Base-by-base conservation (phyloP, 2,329 filamentous ascomycete genomes). In the Ophiosphaerella korrae region DNA sequence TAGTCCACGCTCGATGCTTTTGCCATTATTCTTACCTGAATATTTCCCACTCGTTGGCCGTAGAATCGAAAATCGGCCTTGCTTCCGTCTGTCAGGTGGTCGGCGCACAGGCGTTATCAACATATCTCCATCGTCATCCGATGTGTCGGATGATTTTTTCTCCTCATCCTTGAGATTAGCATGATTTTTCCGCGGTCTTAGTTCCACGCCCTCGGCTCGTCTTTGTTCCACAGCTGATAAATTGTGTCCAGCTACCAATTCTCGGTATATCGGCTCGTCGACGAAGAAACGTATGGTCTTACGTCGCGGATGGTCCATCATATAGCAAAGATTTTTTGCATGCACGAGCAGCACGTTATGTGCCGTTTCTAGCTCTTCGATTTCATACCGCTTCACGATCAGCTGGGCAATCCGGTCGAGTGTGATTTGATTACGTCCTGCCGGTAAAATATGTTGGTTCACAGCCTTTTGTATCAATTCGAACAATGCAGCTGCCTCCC, bases 401-500 rank as follows among this genome's bases (percentile, higher is more conserved):
- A 73, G 52, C 38, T 67, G 64, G 5, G 72, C 70, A 13, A 74
- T 58, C n/a, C 61, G 62, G 9, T 67, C 63, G 3, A 72, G 18
- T 0, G 64, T 74, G 13, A 74, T 66, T 39, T 68, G 63, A n/a
- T 69, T 60, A 29, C 62, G 60, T 1, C 63, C 67, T 16, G 58
- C 55, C 37, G 60, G 60, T 13, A 75, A 39, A 13, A 57, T 59
- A 9, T 63, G 60, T 34, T 72, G 70, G 32, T 70, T 72, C 6
- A 73, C 63, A 16, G 67, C 67, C 42, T 71, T 74, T 41, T 73
- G 71, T 62, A 75, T 74, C 51, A 75, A 72, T 29, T 74, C 72
- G 52, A 74, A 76, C 5, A 76, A 51, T 14, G 65, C 63, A 6
- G 70, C 60, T 7, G 71, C 64, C 47, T 71, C 65, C 70, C 72